Evolutionary conservation across 2,329 filamentous ascomycete species (phyloP).

Genomic region (Aspergillus phoenicis): DNA sequence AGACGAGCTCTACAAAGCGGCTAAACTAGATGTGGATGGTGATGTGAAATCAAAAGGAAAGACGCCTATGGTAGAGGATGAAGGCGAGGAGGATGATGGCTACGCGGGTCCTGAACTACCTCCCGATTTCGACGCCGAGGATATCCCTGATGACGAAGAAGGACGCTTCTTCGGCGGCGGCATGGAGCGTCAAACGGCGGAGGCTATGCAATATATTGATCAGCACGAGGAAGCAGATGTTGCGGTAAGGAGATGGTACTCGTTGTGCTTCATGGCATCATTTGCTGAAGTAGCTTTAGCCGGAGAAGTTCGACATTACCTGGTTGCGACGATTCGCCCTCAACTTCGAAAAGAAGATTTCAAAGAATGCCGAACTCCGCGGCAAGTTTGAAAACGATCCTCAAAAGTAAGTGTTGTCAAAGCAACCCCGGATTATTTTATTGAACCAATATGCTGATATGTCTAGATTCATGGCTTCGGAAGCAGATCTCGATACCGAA

Average conservation of each 20-base stretch:
- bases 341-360: conserved; percentile 87
- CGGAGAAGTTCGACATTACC: conserved; percentile 76
- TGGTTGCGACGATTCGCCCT: conserved; percentile 84
- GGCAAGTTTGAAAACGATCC: conserved; percentile 82
- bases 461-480: conserved; percentile 69
- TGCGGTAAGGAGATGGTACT: conserved; percentile 37
- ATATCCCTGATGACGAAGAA: conserved; percentile 76
- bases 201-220: conserved; percentile 88
- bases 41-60: conserved; percentile 54
- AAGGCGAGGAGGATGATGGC: conserved; percentile 46
- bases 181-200: conserved; percentile 75
- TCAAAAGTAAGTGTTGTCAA: conserved; percentile 58
- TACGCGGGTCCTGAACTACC: conserved; percentile 59
- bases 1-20: conserved; percentile 63
- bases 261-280: background rate
- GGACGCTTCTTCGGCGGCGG: conserved; percentile 95
- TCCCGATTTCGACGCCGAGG: conserved; percentile 59
- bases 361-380: conserved; percentile 84
- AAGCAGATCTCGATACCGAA: conserved; percentile 86
- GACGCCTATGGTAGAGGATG: conserved; percentile 51
- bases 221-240: conserved; percentile 59
- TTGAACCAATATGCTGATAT: conserved; percentile 22
- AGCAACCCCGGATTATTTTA: background rate
- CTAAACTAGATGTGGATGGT: conserved; percentile 55
- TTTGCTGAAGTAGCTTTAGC: conserved; percentile 36